A percentile compares a stretch with the other conserved stretches of the same genome.
phyloP scores from a whole-genome alignment of 495 filamentous ascomycete species.

The Tuber umbilicatum region DNA sequence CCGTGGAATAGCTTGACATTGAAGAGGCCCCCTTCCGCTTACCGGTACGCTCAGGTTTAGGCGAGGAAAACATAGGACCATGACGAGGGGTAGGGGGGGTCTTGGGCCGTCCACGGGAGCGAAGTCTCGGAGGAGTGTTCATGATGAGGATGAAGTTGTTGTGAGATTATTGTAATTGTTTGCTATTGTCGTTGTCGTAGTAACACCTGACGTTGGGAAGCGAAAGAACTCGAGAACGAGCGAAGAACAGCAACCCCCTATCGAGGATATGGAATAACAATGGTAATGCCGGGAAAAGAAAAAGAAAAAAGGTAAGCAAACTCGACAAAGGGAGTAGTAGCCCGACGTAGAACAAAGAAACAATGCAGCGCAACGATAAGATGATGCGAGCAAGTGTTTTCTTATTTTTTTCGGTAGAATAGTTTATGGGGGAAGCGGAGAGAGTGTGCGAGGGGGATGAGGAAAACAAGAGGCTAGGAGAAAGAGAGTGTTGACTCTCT shows the following conservation, averaged over 20 bases:
- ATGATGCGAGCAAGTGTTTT: not conserved
- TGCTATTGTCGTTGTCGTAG: slow-evolving; percentile 10
- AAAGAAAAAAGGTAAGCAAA: slow-evolving; percentile 2
- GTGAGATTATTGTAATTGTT: slow-evolving; percentile 1
- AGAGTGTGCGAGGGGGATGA: slow-evolving; percentile 3
- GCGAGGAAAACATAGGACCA: slow-evolving; percentile 41
- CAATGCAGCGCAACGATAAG: slow-evolving; percentile 17
- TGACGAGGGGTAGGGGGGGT: slow-evolving; percentile 34
- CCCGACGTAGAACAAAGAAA: not conserved
- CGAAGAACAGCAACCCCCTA: slow-evolving; percentile 23
- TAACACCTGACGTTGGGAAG: slow-evolving; percentile 28
- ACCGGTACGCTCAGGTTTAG: slow-evolving; percentile 22
- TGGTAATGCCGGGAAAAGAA: not conserved
- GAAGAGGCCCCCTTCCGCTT: slow-evolving; percentile 23
- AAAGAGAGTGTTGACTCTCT: not conserved
- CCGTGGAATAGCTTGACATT: slow-evolving; percentile 40
- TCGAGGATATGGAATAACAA: not conserved
- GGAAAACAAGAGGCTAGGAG: slow-evolving; percentile 17
- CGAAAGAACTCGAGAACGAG: slow-evolving; percentile 13
- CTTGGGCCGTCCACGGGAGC: slow-evolving; percentile 45
- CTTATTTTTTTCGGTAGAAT: not conserved
- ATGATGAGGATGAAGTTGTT: slow-evolving; percentile 27
- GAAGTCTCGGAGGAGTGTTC: slow-evolving; percentile 45
- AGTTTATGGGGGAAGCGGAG: slow-evolving; percentile 4
- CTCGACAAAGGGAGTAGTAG: slow-evolving; percentile 6